Evolutionary conservation across 106 monocot species (phyloP).

Genomic region (Chionographis japonica): DNA sequence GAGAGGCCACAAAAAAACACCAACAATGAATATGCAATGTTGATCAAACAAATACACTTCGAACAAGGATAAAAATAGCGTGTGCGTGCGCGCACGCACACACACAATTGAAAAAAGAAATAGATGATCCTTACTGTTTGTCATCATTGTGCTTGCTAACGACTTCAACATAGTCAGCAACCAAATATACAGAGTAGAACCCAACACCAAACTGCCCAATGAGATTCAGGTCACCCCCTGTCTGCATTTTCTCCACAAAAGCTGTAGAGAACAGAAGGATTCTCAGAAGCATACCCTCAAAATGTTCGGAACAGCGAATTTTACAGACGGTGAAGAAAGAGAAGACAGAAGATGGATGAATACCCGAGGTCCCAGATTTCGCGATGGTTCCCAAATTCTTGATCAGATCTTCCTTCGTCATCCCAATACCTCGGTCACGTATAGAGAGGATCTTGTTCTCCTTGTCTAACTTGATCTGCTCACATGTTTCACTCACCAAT

Average conservation of each 20-base stretch:
- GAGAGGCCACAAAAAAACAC: not conserved
- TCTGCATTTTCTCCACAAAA: conserved; percentile 98
- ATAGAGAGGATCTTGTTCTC: conserved; percentile 85
- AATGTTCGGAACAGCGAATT: not conserved
- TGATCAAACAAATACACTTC: not conserved
- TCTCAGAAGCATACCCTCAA: not conserved
- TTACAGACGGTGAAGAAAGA: not conserved
- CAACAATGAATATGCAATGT: not conserved
- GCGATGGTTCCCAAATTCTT: conserved; percentile 98
- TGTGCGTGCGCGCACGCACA: too few relatives aligned
- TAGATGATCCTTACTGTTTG: conserved; percentile 88
- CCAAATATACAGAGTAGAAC: conserved; percentile 96
- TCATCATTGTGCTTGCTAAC: conserved; percentile 98
- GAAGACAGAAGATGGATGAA: too few relatives aligned
- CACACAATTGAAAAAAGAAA: not conserved
- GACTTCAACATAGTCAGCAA: conserved; percentile 97
- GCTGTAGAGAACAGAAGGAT: conserved; percentile 37
- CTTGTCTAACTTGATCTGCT: conserved; percentile 91
- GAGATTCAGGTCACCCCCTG: conserved; percentile 89
- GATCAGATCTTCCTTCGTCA: conserved; percentile 97
- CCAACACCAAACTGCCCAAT: conserved; percentile 99
- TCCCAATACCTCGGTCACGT: conserved; percentile 92
- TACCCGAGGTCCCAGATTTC: conserved; percentile 98
- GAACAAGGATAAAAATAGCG: not conserved
- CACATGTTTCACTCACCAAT: not conserved